A percentile compares a stretch with the other conserved stretches of the same genome.
Evolutionary conservation across 441 rosid genomes (phyloP).

Genomic region (Populus trichocarpa): DNA sequence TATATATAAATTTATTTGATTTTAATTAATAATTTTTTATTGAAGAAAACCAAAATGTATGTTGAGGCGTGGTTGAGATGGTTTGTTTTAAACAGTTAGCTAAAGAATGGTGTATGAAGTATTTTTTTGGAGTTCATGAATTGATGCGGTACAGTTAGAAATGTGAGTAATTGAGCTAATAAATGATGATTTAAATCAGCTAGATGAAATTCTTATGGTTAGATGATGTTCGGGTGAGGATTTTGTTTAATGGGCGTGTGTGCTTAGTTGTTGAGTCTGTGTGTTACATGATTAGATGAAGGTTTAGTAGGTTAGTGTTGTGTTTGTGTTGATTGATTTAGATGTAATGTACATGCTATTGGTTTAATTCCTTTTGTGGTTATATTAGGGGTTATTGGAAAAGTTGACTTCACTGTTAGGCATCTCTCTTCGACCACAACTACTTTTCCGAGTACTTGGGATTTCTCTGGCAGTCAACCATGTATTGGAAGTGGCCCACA

Average conservation of each 20-base stretch:
- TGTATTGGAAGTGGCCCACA: slow-evolving; percentile 58
- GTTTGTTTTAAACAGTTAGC: not conserved
- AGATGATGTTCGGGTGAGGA: not conserved
- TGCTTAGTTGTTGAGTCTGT: not conserved
- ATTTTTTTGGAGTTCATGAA: not conserved
- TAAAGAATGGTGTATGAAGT: not conserved
- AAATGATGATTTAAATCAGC: not conserved
- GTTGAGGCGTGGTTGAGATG: not conserved
- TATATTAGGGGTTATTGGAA: slow-evolving; percentile 73
- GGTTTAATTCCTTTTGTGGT: slow-evolving; percentile 18
- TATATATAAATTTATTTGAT: not conserved
- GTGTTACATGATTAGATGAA: not conserved
- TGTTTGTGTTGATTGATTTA: not conserved
- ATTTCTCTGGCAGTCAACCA: slow-evolving; percentile 52
- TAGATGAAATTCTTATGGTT: not conserved
- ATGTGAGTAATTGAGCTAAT: not conserved
- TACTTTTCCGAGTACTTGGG: slow-evolving; percentile 69
- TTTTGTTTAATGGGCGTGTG: not conserved
- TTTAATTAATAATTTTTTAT: not conserved
- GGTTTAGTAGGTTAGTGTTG: not conserved
- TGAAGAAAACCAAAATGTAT: not conserved
- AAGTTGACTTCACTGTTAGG: slow-evolving; percentile 94
- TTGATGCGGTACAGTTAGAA: not conserved
- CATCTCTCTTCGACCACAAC: slow-evolving; percentile 83
- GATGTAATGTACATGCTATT: not conserved